phyloP scores from a whole-genome alignment of 2,329 filamentous ascomycete genomes.

The Claviceps sp. region DNA sequence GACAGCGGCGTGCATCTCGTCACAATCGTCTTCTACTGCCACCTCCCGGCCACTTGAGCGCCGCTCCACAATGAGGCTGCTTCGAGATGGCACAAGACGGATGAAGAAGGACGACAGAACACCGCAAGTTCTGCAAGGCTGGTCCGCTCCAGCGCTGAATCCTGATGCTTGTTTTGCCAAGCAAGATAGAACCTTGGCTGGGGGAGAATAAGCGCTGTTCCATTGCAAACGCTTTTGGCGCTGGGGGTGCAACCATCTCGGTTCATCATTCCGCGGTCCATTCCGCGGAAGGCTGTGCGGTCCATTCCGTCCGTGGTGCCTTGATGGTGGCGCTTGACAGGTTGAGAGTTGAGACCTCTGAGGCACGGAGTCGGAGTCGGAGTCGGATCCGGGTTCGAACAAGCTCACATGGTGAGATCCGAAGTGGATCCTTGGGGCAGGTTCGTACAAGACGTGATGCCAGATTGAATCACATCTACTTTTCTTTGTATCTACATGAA shows the following conservation, averaged over 20 bases:
- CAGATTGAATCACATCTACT: neutral
- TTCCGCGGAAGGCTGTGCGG: neutral
- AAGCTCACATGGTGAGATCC: neutral
- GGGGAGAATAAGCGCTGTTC: no score
- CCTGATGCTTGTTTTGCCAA: no score
- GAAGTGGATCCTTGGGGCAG: neutral
- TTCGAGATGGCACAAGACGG: no score
- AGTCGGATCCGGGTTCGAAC: neutral
- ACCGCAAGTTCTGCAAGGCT: no score
- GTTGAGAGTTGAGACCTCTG: neutral
- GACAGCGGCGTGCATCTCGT: neutral
- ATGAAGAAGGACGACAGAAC: no score
- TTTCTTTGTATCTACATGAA: neutral
- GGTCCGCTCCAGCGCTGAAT: no score
- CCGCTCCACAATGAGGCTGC: neutral
- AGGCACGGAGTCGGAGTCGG: neutral
- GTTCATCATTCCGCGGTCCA: neutral
- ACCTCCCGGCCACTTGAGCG: neutral
- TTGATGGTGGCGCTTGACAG: neutral
- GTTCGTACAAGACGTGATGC: no score
- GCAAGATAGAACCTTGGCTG: no score
- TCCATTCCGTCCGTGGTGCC: neutral
- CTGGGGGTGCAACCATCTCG: neutral
- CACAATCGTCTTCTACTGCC: neutral
- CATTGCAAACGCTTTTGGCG: no score